These are phyloP conservation scores for Juglanconis oblonga DNA, from an alignment of 2,329 filamentous ascomycete species.

Conservation along the genomic window DNA sequence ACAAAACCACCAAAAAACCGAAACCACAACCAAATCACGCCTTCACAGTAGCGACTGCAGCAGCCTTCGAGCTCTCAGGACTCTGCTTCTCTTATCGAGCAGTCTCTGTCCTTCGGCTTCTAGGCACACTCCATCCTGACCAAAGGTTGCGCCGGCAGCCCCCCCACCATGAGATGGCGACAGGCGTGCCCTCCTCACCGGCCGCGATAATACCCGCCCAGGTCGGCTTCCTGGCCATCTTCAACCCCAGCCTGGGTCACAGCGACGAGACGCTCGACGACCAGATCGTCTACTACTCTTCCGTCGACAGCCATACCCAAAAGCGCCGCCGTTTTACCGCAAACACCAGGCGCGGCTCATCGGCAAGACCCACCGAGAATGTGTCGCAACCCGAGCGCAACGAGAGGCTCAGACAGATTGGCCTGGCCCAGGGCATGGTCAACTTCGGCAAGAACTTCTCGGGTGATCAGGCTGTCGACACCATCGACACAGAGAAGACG, in stretches of 20 bases:
- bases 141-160: neutral
- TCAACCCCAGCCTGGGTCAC: conserved; percentile 77
- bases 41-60: neutral
- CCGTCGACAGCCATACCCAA: conserved; percentile 44
- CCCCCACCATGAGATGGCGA: conserved; percentile 4
- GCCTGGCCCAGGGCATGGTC: conserved; percentile 94
- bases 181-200: conserved; percentile 1
- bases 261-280: conserved; percentile 61
- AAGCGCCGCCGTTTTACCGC: conserved; percentile 32
- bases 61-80: neutral
- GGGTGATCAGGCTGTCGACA: conserved; percentile 70
- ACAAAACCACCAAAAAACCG: no score
- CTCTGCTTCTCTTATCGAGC: no score
- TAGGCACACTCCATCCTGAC: neutral
- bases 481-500: conserved; percentile 86
- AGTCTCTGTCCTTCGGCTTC: neutral
- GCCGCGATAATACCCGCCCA: conserved; percentile 66
- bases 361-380: conserved; percentile 39
- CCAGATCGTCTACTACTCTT: conserved; percentile 93
- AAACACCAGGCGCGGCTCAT: conserved; percentile 32
- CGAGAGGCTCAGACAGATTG: conserved; percentile 86
- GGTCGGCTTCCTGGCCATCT: conserved; percentile 89
- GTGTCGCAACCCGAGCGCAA: conserved; percentile 68
- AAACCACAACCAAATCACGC: no score
- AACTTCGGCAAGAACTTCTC: conserved; percentile 90